Evolutionary conservation across 2,329 filamentous ascomycete species (phyloP), one percentile per base, ranked within the genome.

Genomic region (Aspergillus sp.): DNA sequence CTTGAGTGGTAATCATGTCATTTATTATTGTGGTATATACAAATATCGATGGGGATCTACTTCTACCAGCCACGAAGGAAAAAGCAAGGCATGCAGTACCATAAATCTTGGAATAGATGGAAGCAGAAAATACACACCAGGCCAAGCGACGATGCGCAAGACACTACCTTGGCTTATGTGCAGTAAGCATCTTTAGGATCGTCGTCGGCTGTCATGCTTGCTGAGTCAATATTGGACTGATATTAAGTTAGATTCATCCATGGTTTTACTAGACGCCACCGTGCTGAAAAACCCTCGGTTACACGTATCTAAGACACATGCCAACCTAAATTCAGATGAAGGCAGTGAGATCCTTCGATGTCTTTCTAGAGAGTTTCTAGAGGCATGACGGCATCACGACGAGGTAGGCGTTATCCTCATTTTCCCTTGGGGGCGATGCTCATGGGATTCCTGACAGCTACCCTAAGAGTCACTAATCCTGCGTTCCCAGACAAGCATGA

Each of bases 281-380:
- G 34, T 13, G 34, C 34, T 20, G 17, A 24, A n/a, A 34, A 45
- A 12, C 27, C 6, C 24, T 33, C 27, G 30, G 50, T 52, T 45
- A 52, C 50, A 52, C 50, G 13, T 27, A 22, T 22, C 17, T 13
- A 34, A 45, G 24, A 45, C 50, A 52, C 17, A 19, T 52, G 50
- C 47, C 33, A 39, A 45, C n/a, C 27, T 4, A 27, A 42, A 24
- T 7, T 15, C 20, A 34, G 40, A 15, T 15, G 22, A 13, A 24
- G 24, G 8, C 13, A 39, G 7, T 17, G 12, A 52, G 5, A 19
- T 20, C 12, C 39, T 52, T 52, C 19, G 20, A 20, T 34, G 15
- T 5, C 8, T 22, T 53, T 53, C 50, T 53, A 39, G 41, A 39
- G n/a, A 33, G 13, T 37, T 53, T 53, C 51, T 53, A 46, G 27